Conservation (phyloP, 495 filamentous ascomycete genomes). For the Penicillium paxilli region DNA sequence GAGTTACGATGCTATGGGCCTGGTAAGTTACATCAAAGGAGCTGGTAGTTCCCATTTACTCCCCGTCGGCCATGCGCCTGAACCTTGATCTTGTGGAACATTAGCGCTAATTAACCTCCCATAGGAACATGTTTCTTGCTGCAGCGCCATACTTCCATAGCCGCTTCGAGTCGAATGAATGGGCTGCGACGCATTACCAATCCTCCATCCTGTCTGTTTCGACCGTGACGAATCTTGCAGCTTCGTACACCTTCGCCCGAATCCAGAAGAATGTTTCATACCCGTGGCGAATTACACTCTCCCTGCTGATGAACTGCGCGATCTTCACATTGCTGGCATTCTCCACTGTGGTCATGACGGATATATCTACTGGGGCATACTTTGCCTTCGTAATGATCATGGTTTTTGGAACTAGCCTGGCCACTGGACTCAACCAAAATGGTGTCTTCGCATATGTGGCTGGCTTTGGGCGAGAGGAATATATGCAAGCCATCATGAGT, state of each 20-base stretch:
- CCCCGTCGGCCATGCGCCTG: background rate
- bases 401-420: slow-evolving; percentile 76
- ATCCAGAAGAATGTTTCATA: slow-evolving; percentile 80
- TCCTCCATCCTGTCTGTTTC: slow-evolving; percentile 84
- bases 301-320: slow-evolving; percentile 69
- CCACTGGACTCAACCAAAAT: slow-evolving; percentile 87
- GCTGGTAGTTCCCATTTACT: too few species aligned
- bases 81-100: background rate
- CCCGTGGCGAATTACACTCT: slow-evolving; percentile 73
- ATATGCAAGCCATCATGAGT: slow-evolving; percentile 95
- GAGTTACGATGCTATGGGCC: slow-evolving; percentile 93
- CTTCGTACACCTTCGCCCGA: slow-evolving; percentile 72
- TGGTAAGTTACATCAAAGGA: slow-evolving; percentile 83
- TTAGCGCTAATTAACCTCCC: background rate
- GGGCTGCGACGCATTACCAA: slow-evolving; percentile 79
- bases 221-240: slow-evolving; percentile 73
- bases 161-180: slow-evolving; percentile 71
- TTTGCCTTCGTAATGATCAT: slow-evolving; percentile 79
- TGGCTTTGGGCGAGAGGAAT: slow-evolving; percentile 77
- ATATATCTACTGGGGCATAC: slow-evolving; percentile 62
- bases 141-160: slow-evolving; percentile 89
- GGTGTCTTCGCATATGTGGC: slow-evolving; percentile 91
- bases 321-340: slow-evolving; percentile 75
- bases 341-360: slow-evolving; percentile 68
- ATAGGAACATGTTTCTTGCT: slow-evolving; percentile 98